phyloP scores from a whole-genome alignment of 2,329 filamentous ascomycete species.

The Fusarium aywerte region DNA sequence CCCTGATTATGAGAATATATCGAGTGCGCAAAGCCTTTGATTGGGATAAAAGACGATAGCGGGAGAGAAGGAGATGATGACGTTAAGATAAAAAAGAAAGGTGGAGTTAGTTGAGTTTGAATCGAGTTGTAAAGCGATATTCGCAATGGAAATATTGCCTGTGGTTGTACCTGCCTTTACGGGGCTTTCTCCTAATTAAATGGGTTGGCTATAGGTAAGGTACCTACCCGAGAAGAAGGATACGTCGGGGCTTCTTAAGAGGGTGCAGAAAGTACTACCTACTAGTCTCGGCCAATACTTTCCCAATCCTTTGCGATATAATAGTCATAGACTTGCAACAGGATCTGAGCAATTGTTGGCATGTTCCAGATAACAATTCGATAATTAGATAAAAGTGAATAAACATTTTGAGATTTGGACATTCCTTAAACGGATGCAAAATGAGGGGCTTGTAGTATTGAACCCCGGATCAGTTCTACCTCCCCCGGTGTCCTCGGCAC shows the following conservation, averaged over 20 bases:
- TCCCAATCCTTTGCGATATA: constrained; percentile 1
- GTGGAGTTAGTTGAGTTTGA: not conserved
- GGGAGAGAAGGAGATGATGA: not conserved
- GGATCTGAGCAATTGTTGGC: not conserved
- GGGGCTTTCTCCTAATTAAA: constrained; percentile 25
- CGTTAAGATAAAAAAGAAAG: not conserved
- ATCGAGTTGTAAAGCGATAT: not conserved
- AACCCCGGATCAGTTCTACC: constrained; percentile 11
- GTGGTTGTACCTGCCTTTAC: not conserved
- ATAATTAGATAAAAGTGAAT: not conserved
- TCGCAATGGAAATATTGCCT: not conserved
- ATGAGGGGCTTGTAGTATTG: constrained; percentile 27
- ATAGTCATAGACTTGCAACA: constrained; percentile 6
- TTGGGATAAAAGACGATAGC: not conserved
- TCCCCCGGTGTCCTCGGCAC: constrained; percentile 23
- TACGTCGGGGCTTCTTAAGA: constrained; percentile 1
- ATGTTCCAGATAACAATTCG: not conserved
- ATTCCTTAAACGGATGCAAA: constrained; percentile 5
- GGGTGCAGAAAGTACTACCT: constrained; percentile 2
- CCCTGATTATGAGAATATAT: not conserved
- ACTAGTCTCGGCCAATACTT: constrained; percentile 9
- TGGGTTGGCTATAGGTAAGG: too few relatives aligned
- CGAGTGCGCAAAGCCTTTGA: not conserved
- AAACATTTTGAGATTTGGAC: constrained; percentile 2
- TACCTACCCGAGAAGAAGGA: constrained; percentile 10